phyloP scores from a whole-genome alignment of 176 grass and related monocot genomes.

The Carex kokanica region DNA sequence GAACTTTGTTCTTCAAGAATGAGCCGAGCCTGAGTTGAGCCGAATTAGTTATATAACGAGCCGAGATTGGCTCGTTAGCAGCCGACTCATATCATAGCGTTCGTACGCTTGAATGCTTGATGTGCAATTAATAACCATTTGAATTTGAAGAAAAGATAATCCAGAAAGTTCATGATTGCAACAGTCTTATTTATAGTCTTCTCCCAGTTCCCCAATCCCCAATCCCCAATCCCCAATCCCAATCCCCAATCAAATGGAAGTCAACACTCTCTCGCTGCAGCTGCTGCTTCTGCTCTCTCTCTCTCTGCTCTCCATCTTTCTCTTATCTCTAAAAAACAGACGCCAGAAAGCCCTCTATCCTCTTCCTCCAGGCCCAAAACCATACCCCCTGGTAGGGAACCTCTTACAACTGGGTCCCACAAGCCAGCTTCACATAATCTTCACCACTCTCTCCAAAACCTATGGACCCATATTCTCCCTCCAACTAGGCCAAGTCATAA shows the following conservation, averaged over 20 bases:
- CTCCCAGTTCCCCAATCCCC: too few species aligned
- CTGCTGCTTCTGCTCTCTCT: not conserved
- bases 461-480: slow-evolving; percentile 22
- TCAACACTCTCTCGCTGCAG: not conserved
- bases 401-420: slow-evolving; percentile 14
- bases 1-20: too few species aligned
- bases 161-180: too few species aligned
- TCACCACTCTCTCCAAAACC: slow-evolving; percentile 23
- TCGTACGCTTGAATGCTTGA: too few species aligned
- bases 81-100: too few species aligned
- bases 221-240: too few species aligned
- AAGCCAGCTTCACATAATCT: slow-evolving; percentile 16
- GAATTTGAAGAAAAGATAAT: too few species aligned
- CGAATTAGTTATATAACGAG: too few species aligned
- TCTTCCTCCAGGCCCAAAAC: slow-evolving; percentile 23
- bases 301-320: not conserved
- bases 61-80: too few species aligned
- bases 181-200: too few species aligned
- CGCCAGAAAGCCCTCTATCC: not conserved
- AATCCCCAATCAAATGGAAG: slow-evolving; percentile 4
- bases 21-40: too few species aligned
- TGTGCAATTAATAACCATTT: too few species aligned
- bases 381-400: slow-evolving; percentile 19
- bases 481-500: slow-evolving; percentile 27
- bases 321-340: slow-evolving; percentile 10